Base-by-base conservation (phyloP, 139 green algal species). In the Eudorina sp. region DNA sequence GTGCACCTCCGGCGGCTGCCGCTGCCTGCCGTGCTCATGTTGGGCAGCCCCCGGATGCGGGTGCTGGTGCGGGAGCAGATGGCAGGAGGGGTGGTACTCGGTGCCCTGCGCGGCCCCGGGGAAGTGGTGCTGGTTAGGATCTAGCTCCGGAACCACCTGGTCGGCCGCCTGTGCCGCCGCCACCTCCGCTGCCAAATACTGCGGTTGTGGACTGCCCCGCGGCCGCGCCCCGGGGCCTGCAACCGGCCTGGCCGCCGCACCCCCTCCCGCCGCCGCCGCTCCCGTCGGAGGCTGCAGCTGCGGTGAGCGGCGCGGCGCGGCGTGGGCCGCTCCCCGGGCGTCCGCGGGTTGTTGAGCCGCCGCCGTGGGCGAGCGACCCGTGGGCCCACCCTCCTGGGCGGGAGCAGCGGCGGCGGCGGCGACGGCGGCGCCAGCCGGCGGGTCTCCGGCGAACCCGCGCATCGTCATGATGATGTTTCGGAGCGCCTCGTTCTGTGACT, bases 401-500 rank as follows among this genome's bases (percentile, higher is more conserved):
- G 51, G 13, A 75, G 34, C 66, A 6, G n/a, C 64, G 19, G 29
- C 64, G 6, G 19, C 66, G 36, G 16, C 31, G 31, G 66, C 55
- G 11, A 19, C 55, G 18, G 55, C 55, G 55, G 13, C 66, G 66
- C 34, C 31, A 46, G 36, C 66, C 4, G 81, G n/a, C 45, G 60
- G 31, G 8, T 45, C 31, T 16, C 79, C 83, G 3, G 34, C 23
- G 16, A 81, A 81, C 5, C 58, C 51, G 41, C 83, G 81, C 83
- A 92, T 89, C 48, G 53, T 88, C 29, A 48, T 43, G 70, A 92
- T 89, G 75, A 92, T 92, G 75, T 84, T 85, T 3, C 75, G n/a
- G 14, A 92, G 89, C 31, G 83, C 68, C 25, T 77, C 53, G 41
- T 87, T 89, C 38, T 89, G 83, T 13, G 45, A 23, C 75, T 92